These are phyloP conservation scores for Arthroderma uncinatum DNA, from an alignment of 2,329 filamentous ascomycete species.

Conservation along the genomic window DNA sequence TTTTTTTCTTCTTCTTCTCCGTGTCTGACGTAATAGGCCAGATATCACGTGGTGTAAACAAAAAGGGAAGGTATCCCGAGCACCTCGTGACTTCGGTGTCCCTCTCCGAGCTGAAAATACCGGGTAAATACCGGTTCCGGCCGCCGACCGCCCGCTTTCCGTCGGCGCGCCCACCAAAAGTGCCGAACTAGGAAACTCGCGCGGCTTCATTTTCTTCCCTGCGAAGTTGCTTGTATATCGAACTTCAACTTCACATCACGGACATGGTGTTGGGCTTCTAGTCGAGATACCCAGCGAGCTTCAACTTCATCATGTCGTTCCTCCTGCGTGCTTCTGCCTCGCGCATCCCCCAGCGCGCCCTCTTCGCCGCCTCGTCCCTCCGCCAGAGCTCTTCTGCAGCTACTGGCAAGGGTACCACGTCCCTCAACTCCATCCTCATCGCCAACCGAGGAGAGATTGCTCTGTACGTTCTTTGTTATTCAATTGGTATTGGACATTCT, in stretches of 20 bases:
- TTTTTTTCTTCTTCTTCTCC: not conserved
- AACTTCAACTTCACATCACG: not conserved
- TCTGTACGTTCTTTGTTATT: constrained; percentile 39
- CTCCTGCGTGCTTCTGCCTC: constrained; percentile 14
- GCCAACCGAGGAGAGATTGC: constrained; percentile 97
- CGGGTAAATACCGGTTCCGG: not conserved
- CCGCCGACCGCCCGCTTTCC: constrained; percentile 7
- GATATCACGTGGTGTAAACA: not conserved
- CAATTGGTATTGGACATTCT: not conserved
- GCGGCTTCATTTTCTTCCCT: not conserved
- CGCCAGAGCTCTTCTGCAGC: constrained; percentile 10
- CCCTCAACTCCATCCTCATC: constrained; percentile 72
- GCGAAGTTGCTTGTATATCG: not conserved
- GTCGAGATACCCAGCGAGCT: not conserved
- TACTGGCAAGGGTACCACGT: constrained; percentile 20
- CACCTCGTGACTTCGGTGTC: not conserved
- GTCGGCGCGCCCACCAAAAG: constrained; percentile 2
- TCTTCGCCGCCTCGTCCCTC: constrained; percentile 12
- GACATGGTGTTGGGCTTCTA: constrained; percentile 1
- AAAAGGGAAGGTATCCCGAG: not conserved
- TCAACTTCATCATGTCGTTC: constrained; percentile 12
- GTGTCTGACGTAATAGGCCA: constrained; percentile 4
- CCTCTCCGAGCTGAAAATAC: not conserved
- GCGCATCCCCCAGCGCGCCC: constrained; percentile 12
- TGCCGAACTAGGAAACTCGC: constrained; percentile 4